Evolutionary conservation across 1,284 basidiomycete species (phyloP), one percentile per base, ranked within the genome.

Genomic region (Tilletia indica): DNA sequence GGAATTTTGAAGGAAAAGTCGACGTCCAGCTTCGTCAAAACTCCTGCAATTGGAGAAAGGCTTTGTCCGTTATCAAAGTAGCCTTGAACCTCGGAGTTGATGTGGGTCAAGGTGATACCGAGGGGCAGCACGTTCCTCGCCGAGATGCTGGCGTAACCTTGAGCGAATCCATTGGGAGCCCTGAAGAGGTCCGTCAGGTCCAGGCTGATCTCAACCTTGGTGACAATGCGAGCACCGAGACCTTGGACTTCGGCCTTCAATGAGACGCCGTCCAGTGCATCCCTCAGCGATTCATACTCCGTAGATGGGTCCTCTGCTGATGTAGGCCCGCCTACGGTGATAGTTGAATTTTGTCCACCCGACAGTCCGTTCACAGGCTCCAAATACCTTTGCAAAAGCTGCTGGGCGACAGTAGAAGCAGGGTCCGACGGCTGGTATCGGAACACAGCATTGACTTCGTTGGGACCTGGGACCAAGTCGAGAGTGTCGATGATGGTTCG

Each of bases 361-460:
- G 36, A 39, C 12, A 31, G 39, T 25, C 39, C 31, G 16, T 87
- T 81, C 31, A 84, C 85, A 1, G 80, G 78, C 71, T 79, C 75
- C 8, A 84, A 70, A 74, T 85, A 85, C 67, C 70, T 73, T 34
- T 73, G 68, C 3, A 85, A 73, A 72, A 85, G 71, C 34, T 68
- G 63, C 82, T 90, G 88, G 0, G 91, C 90, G 19, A 86, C 85
- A 2, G 90, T 89, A 76, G 91, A 88, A 76, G 91, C 91, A 9
- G 88, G 86, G 81, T 91, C 85, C 8, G 86, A 86, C 0, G 91
- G 91, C 75, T 87, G 83, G 77, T 92, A 92, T 73, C 87, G 89
- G 86, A 92, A 91, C 78, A 90, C 89, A 4, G 90, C 86, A 0
- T 86, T 71, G 34, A 89, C 79, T 2, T 78, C 77, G 76, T 91